Evolutionary conservation across 495 filamentous ascomycete genomes (phyloP), one percentile per base, ranked within the genome.

Genomic region (Cercophora newfieldiana): DNA sequence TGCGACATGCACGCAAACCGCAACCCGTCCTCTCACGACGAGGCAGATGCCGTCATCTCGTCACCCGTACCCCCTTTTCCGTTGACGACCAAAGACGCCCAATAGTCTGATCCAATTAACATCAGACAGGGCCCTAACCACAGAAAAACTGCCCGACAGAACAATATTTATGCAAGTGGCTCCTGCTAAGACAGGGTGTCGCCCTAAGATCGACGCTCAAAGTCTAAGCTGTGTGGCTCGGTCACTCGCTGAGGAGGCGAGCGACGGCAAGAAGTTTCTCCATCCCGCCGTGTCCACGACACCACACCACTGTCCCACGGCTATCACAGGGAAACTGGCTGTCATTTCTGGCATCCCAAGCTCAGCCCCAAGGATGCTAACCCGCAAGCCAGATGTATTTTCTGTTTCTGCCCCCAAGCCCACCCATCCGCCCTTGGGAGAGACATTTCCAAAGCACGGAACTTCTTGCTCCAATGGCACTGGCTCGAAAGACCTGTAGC

Each of bases 161-260:
- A 47, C 63, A 65, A 59, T 65, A 51, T 49, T 64, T 26, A 60
- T 63, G 63, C 62, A 55, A 57, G 29, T 28, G 64, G 29, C 28
- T 37, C 22, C 47, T 51, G 26, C 47, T 74, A 74, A 60, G 55
- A 28, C 72, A 71, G 66, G 72, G 70, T 65, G 55, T 12, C 33
- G 31, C 58, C 61, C 44, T 72, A 74, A 72, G 72, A 74, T 74
- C 72, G 68, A 63, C 72, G 61, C 28, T 66, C 58, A 57, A 44
- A 51, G 18, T 65, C 65, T 31, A 69, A 64, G 61, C 51, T 67
- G 49, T 55, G 60, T 50, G 31, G 63, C 61, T 66, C 62, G 65
- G 61, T 67, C 66, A 60, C 22, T 30, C 54, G 62, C 44, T 16
- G 12, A 33, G 5, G 4, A 12, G 30, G 30, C 30, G 30, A 33